These are phyloP conservation scores for Colletotrichum shisoi DNA, from an alignment of 2,329 filamentous ascomycete species.

Conservation along the genomic window DNA sequence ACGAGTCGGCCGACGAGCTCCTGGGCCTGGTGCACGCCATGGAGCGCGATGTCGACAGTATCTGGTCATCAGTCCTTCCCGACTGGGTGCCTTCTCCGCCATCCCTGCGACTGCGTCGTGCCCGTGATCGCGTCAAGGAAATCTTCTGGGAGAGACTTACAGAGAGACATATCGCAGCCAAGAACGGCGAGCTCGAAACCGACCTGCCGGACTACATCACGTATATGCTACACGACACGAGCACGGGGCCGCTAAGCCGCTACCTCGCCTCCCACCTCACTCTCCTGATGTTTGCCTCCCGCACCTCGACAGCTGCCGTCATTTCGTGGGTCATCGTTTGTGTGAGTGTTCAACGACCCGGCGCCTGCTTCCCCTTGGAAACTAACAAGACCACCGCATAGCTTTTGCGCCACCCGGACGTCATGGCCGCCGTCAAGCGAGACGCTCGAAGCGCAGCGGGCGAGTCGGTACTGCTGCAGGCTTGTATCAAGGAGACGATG, in stretches of 20 bases:
- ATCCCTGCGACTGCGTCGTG: conserved; percentile 24
- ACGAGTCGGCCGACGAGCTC: conserved; percentile 34
- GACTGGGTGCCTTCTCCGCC: conserved; percentile 39
- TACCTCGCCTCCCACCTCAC: conserved; percentile 38
- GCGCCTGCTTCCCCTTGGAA: not conserved
- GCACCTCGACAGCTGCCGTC: conserved; percentile 37
- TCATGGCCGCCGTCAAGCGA: conserved; percentile 35
- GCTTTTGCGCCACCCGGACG: conserved; percentile 39
- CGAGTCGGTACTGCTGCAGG: conserved; percentile 37
- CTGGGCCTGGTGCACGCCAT: conserved; percentile 35
- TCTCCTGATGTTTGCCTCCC: conserved; percentile 39
- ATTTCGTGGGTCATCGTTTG: conserved; percentile 39
- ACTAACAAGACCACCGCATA: not conserved
- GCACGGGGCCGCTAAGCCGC: conserved; percentile 33
- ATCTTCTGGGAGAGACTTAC: conserved; percentile 39
- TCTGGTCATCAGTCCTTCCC: conserved; percentile 34
- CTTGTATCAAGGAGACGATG: conserved; percentile 40
- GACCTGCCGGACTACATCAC: conserved; percentile 40
- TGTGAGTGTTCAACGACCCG: conserved; percentile 22
- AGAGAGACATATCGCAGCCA: conserved; percentile 27
- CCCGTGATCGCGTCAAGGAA: conserved; percentile 37
- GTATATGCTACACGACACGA: conserved; percentile 36
- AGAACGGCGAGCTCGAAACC: conserved; percentile 19
- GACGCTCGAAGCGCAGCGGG: conserved; percentile 34
- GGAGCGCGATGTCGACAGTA: conserved; percentile 35